These are phyloP conservation scores for Tilletia setariae DNA, from an alignment of 1,284 basidiomycete genomes.

Conservation along the genomic window DNA sequence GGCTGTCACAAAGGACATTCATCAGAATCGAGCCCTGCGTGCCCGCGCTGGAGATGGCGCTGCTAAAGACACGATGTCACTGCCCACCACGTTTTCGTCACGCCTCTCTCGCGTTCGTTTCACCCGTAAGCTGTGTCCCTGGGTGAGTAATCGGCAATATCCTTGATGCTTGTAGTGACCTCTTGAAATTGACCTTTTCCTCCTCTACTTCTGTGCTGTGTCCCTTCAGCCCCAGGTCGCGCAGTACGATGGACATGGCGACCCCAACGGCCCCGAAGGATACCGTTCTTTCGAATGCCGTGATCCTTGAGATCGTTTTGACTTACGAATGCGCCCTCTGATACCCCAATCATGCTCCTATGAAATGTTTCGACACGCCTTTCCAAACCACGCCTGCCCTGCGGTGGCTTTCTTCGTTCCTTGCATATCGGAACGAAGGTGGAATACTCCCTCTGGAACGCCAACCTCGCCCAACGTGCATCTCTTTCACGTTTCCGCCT, in stretches of 20 bases:
- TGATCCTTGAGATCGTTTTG: not conserved
- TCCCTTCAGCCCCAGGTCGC: not conserved
- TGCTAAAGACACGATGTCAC: not conserved
- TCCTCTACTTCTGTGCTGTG: not conserved
- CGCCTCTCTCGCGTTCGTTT: constrained; percentile 18
- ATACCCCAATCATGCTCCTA: too few species aligned
- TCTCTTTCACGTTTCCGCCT: too few species aligned
- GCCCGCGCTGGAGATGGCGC: not conserved
- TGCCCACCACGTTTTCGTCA: constrained; percentile 17
- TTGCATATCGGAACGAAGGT: too few species aligned
- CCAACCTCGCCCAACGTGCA: too few species aligned
- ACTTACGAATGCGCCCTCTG: not conserved
- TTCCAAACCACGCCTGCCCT: too few species aligned
- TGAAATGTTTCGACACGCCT: too few species aligned
- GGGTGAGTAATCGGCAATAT: too few species aligned
- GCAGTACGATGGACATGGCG: not conserved
- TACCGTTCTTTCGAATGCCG: not conserved
- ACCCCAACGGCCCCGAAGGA: not conserved
- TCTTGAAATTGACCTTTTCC: not conserved
- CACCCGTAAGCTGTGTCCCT: constrained; percentile 29
- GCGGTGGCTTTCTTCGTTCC: too few species aligned
- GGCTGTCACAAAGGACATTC: not conserved
- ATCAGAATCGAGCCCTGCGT: not conserved
- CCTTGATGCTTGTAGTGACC: too few species aligned
- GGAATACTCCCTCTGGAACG: too few species aligned